These are phyloP conservation scores for Combretum micranthum DNA, from an alignment of 345 rosid genomes.

Conservation along the genomic window DNA sequence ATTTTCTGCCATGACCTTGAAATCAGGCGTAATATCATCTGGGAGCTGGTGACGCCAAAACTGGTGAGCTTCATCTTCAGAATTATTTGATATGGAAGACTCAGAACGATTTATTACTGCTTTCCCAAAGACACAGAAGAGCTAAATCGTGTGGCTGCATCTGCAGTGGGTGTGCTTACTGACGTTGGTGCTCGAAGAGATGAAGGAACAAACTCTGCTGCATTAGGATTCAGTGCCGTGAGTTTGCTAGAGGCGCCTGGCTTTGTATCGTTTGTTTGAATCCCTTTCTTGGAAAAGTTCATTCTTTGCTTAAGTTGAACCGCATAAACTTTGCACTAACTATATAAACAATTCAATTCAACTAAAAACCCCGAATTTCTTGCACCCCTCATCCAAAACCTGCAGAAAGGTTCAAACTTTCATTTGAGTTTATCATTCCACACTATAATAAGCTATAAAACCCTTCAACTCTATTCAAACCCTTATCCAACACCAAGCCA, in stretches of 20 bases:
- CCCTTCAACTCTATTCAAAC: not conserved
- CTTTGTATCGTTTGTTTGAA: conserved; percentile 53
- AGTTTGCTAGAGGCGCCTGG: conserved; percentile 42
- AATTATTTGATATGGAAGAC: conserved; percentile 63
- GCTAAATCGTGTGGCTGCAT: conserved; percentile 37
- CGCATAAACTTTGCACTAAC: conserved; percentile 18
- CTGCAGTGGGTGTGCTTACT: conserved; percentile 37
- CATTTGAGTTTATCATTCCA: not conserved
- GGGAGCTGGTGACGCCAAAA: conserved; percentile 95
- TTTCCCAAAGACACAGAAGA: conserved; percentile 54
- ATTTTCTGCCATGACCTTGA: conserved; percentile 71
- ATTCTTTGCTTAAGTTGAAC: conserved; percentile 42
- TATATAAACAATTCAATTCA: conserved; percentile 8
- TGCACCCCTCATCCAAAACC: conserved; percentile 45
- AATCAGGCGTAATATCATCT: conserved; percentile 93
- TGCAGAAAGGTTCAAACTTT: conserved; percentile 28
- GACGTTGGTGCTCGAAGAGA: conserved; percentile 56
- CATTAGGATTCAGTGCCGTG: conserved; percentile 86
- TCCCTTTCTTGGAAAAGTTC: conserved; percentile 81
- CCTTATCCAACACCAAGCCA: too few relatives aligned
- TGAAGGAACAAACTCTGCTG: conserved; percentile 90
- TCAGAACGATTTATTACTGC: conserved; percentile 65
- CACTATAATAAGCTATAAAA: not conserved
- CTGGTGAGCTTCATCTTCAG: conserved; percentile 92
- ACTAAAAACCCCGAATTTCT: conserved; percentile 10